Evolutionary conservation across 306 rosid species (phyloP).

Genomic region (Mimosa pudica): DNA sequence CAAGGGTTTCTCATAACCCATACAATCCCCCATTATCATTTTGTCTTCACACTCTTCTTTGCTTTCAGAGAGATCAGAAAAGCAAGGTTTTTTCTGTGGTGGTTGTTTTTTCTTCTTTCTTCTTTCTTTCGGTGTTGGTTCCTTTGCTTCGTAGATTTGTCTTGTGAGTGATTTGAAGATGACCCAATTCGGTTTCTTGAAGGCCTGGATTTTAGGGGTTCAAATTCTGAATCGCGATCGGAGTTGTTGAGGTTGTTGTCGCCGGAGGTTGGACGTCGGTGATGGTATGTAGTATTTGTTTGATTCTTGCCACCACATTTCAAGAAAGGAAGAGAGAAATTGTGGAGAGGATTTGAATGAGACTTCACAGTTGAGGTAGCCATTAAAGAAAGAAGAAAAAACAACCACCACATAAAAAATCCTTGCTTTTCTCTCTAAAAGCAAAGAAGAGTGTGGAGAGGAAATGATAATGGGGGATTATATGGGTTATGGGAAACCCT

Average conservation of each 20-base stretch:
- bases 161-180: conserved; percentile 35
- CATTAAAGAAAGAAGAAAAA: conserved; percentile 42
- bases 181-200: conserved; percentile 45
- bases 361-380: conserved; percentile 87
- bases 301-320: conserved; percentile 86
- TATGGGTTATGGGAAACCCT: conserved; percentile 16
- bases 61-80: too few relatives aligned
- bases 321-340: conserved; percentile 73
- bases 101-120: background rate
- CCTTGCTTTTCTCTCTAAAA: background rate
- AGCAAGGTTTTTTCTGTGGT: background rate
- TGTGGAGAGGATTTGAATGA: conserved; percentile 68
- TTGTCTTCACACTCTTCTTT: background rate
- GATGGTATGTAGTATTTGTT: conserved; percentile 53
- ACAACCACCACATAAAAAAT: background rate
- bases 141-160: conserved; percentile 30
- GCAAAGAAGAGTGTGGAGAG: background rate
- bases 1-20: conserved; percentile 18
- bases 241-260: conserved; percentile 35
- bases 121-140: background rate
- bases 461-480: background rate
- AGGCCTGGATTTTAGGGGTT: conserved; percentile 55
- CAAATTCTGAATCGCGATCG: conserved; percentile 32
- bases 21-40: background rate
- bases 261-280: conserved; percentile 55